Base-by-base conservation (phyloP, 345 rosid genomes). In the Stellera chamaejasme region DNA sequence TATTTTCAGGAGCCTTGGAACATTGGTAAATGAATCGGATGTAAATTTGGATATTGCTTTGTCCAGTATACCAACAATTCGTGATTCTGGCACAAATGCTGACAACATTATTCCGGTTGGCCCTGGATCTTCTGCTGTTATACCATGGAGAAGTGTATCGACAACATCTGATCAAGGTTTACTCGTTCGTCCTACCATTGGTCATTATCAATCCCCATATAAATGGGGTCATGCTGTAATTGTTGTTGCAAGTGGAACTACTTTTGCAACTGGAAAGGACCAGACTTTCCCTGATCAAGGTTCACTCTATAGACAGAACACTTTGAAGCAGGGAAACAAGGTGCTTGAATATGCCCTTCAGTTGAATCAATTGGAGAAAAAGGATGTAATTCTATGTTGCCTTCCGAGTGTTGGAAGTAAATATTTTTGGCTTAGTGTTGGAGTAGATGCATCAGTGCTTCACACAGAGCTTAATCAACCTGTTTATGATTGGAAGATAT, bases 401-500 rank as follows among this genome's bases (percentile, higher is more conserved):
- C 70, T 43, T 63, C 73, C 90, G 54, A 55, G 75, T 62, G 51
- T 65, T 55, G 85, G 80, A 66, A 83, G 74, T 60, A 82, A 81
- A 70, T 83, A 77, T 52, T 68, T 86, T 62, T 93, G 99, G 99
- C 84, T 93, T 59, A 89, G 97, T 62, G 62, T 83, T 48, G 86
- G 96, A 58, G 75, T 88, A 61, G 99, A 93, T 70, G 99, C 99
- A 6, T 74, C 87, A 10, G 79, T 85, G 69, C 99, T 93, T 68
- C 81, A 84, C 49, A 86, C 99, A 36, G 99, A 93, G 61, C 72
- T 84, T 56, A 93, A 93, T 79, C 64, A 75, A 70, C 99, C 97
- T 46, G 91, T 93, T 48, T 93, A 89, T 76, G 99, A 93, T 74
- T 93, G 99, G 99, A 83, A 73, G 74, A 80, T 93, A 69, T 83